Evolutionary conservation across 2,329 filamentous ascomycete genomes (phyloP).

Genomic region (Furcasterigmium sp.): DNA sequence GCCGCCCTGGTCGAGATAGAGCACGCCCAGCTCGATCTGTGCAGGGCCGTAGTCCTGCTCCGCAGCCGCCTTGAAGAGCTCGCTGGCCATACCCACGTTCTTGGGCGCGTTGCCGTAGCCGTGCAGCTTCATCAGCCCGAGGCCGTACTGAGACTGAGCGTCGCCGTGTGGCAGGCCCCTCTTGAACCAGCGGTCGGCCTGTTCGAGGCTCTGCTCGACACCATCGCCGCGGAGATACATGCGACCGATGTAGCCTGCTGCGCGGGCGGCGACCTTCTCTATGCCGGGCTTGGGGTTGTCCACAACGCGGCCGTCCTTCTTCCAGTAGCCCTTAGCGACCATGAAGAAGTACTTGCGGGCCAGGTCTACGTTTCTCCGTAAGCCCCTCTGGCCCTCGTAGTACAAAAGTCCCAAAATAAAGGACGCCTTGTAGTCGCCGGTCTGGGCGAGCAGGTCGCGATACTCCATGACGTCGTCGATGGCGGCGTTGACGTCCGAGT

Average conservation of each 20-base stretch:
- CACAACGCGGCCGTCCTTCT: conserved; percentile 65
- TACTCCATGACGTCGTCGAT: conserved; percentile 95
- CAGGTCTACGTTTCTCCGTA: conserved; percentile 66
- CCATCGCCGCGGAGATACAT: conserved; percentile 90
- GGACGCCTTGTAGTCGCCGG: conserved; percentile 82
- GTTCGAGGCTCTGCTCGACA: conserved; percentile 69
- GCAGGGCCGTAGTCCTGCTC: conserved; percentile 77
- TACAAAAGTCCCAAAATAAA: conserved; percentile 81
- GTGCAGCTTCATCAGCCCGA: conserved; percentile 78
- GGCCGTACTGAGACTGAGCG: conserved; percentile 75
- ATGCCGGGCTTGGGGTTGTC: conserved; percentile 65
- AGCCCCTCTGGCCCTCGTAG: conserved; percentile 76
- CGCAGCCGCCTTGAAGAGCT: conserved; percentile 72
- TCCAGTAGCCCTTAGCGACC: conserved; percentile 79
- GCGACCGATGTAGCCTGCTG: conserved; percentile 79
- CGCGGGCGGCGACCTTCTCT: conserved; percentile 75
- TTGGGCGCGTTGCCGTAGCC: conserved; percentile 65
- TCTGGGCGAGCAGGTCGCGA: conserved; percentile 81
- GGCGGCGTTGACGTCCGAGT: conserved; percentile 77
- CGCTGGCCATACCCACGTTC: conserved; percentile 67
- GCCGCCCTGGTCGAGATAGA: conserved; percentile 80
- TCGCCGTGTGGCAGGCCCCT: conserved; percentile 73
- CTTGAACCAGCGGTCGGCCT: conserved; percentile 77
- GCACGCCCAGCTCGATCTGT: conserved; percentile 74
- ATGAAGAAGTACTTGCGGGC: conserved; percentile 78